Evolutionary conservation across 768 basidiomycete species (phyloP).

Genomic region (Goffeauzyma gilvescens): DNA sequence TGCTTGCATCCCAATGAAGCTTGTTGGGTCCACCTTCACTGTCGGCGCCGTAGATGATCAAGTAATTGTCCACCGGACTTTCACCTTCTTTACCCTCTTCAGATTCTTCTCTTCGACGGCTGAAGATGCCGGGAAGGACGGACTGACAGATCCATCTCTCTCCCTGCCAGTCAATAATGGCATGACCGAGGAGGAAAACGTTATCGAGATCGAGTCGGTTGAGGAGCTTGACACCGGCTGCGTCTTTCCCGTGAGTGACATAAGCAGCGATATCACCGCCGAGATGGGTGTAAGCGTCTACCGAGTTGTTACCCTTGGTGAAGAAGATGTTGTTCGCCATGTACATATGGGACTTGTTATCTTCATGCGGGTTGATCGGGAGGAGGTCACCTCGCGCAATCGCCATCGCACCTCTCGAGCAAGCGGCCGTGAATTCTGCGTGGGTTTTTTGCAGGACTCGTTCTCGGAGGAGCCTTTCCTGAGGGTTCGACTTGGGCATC

Average conservation of each 20-base stretch:
- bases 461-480: slow-evolving; percentile 34
- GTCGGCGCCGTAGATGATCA: slow-evolving; percentile 36
- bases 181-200: slow-evolving; percentile 32
- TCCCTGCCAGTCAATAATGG: slow-evolving; percentile 35
- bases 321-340: slow-evolving; percentile 36
- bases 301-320: slow-evolving; percentile 35
- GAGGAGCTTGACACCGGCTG: slow-evolving; percentile 33
- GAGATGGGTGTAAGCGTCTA: slow-evolving; percentile 32
- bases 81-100: slow-evolving; percentile 23
- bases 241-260: slow-evolving; percentile 35
- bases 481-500: slow-evolving; percentile 27
- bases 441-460: slow-evolving; percentile 32
- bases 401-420: slow-evolving; percentile 29
- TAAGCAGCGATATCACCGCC: slow-evolving; percentile 36
- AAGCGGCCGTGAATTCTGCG: slow-evolving; percentile 34
- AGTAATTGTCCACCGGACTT: slow-evolving; percentile 30
- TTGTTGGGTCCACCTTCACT: slow-evolving; percentile 29
- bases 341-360: slow-evolving; percentile 32
- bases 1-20: slow-evolving; percentile 31
- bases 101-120: slow-evolving; percentile 14
- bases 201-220: slow-evolving; percentile 35
- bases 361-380: slow-evolving; percentile 36
- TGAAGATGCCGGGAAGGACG: slow-evolving; percentile 36
- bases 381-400: slow-evolving; percentile 34
- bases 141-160: slow-evolving; percentile 36